phyloP scores from a whole-genome alignment of 805 yeast genomes.

The Scheffersomyces amazonensis region DNA sequence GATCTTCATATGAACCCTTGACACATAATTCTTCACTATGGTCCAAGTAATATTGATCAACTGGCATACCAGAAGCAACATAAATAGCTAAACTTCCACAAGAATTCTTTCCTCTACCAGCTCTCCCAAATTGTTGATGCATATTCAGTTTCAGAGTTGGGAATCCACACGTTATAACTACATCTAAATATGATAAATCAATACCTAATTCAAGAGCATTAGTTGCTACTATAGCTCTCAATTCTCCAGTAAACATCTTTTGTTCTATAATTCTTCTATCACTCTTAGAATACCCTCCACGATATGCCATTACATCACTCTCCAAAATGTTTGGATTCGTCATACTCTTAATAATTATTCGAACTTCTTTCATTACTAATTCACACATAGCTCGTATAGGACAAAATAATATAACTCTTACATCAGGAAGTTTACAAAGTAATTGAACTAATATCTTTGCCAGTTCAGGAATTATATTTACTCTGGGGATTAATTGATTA shows the following conservation, averaged over 20 bases:
- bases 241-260: constrained; percentile 84
- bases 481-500: constrained; percentile 39
- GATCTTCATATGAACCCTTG: constrained; percentile 33
- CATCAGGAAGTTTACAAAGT: constrained; percentile 48
- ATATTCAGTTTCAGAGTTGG: constrained; percentile 84
- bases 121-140: constrained; percentile 96
- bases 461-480: constrained; percentile 69
- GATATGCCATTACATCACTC: constrained; percentile 80
- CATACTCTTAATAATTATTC: constrained; percentile 46
- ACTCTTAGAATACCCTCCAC: constrained; percentile 89
- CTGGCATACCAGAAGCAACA: constrained; percentile 79
- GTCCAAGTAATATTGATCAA: constrained; percentile 79
- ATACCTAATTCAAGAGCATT: constrained; percentile 95
- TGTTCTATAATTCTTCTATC: constrained; percentile 87
- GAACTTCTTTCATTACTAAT: constrained; percentile 76
- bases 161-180: constrained; percentile 89
- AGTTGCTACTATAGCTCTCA: constrained; percentile 88
- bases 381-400: constrained; percentile 86
- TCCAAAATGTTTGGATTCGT: constrained; percentile 43
- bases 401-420: constrained; percentile 88
- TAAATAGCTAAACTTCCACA: constrained; percentile 82
- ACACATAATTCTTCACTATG: constrained; percentile 61
- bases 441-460: constrained; percentile 71
- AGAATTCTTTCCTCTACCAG: constrained; percentile 73
- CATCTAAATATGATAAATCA: constrained; percentile 90